Base-by-base conservation (phyloP, 164 flowering plant genomes). In the Umbellularia californica region DNA sequence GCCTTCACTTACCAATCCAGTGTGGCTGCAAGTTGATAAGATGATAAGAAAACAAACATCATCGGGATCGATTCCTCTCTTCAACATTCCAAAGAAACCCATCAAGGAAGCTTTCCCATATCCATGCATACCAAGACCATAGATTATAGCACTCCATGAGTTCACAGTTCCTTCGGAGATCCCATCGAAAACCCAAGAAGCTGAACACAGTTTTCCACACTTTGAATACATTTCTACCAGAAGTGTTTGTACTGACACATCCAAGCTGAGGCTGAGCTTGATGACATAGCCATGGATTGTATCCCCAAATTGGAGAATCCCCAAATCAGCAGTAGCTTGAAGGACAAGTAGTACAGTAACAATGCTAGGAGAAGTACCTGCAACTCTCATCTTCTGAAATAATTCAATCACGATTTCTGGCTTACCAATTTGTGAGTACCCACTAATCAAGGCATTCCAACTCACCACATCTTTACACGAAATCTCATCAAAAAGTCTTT, bases 151-250 rank as follows among this genome's bases (percentile, higher is more conserved):
- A 65, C 76, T 78, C 75, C 72, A 75, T 13, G 77, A 75, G 17
- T 67, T 71, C 33, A 78, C 72, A 72, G 25, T 72, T 25, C 47
- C 78, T 64, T 22, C 47, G 2, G 51, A 25, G 2, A 78, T 35
- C 47, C 52, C 63, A 15, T 30, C 10, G 67, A 67, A 71, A 28
- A 75, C 72, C 64, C 27, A 27, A 28, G 6, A 47, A 60, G 81
- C 77, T 7, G 58, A 71, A 25, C 65, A 58, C 72, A 78, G 58
- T 63, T 66, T 58, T 35, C 74, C 77, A 66, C 77, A 74, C 50
- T 78, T 78, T 25, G 74, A 74, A 55, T 78, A 78, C 80, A 78
- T 78, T 55, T 74, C 73, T 64, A 70, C 58, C 77, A 78, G n/a
- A 58, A 78, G 80, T 17, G 74, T 64, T n/a, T 58, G 70, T 2